Conservation (phyloP, 140 eudicot genomes). For the Flaveria floridana region DNA sequence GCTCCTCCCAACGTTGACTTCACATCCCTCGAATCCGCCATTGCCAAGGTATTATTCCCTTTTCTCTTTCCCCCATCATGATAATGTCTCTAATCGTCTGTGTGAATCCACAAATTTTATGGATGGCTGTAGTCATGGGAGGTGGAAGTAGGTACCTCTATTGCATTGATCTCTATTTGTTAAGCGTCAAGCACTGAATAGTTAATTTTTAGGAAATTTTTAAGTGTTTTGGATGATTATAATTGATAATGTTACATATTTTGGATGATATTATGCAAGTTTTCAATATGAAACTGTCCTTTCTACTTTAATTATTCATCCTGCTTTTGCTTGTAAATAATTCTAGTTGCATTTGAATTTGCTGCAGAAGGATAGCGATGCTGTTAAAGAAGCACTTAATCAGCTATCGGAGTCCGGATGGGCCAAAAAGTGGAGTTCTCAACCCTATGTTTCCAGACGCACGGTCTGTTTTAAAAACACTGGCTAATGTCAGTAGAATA, state of each 20-base stretch:
- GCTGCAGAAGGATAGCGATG: constrained; percentile 91
- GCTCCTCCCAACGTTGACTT: constrained; percentile 66
- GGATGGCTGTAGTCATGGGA: no score
- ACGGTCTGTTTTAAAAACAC: constrained; percentile 42
- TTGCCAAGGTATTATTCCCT: constrained; percentile 46
- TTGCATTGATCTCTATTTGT: background rate
- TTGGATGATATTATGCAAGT: no score
- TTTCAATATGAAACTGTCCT: no score
- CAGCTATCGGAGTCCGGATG: constrained; percentile 86
- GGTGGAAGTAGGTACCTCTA: no score
- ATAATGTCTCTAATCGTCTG: no score
- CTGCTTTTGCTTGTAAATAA: constrained; percentile 4
- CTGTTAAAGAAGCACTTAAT: constrained; percentile 88
- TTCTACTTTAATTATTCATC: background rate
- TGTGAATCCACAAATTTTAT: no score
- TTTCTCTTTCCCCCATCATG: background rate
- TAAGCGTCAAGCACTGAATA: constrained; percentile 8
- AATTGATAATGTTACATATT: no score
- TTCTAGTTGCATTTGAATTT: constrained; percentile 20
- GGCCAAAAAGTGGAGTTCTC: constrained; percentile 97
- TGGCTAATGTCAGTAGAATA: background rate
- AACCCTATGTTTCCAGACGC: constrained; percentile 91
- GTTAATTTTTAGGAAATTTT: background rate
- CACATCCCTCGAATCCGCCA: constrained; percentile 68
- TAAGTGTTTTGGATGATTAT: no score